Evolutionary conservation across 208 protist species (phyloP).

Genomic region (Herpetomonas samuelpessoai): DNA sequence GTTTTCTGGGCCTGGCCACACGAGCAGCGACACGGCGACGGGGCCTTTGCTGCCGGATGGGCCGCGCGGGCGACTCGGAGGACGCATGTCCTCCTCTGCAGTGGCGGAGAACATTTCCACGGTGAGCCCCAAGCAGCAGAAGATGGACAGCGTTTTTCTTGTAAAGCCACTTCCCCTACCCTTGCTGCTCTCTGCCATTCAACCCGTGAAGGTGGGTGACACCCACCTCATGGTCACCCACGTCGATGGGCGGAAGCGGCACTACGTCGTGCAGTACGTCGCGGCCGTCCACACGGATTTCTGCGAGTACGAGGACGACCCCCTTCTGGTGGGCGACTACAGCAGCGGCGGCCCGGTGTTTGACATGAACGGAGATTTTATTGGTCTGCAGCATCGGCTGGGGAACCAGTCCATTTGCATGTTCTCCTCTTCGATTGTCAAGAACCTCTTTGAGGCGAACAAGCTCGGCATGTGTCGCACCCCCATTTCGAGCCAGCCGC

Average conservation of each 20-base stretch:
- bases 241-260: conserved; percentile 34
- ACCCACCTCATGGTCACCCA: conserved; percentile 82
- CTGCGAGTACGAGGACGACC: conserved; percentile 60
- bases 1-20: too few species aligned
- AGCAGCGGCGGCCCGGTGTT: conserved; percentile 85
- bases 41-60: too few species aligned
- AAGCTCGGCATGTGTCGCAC: conserved; percentile 67
- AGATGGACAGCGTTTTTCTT: conserved; percentile 23
- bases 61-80: too few species aligned
- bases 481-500: conserved; percentile 46
- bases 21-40: not conserved
- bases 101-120: not conserved
- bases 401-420: conserved; percentile 56
- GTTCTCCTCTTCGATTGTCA: conserved; percentile 63
- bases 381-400: conserved; percentile 79
- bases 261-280: conserved; percentile 65
- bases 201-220: conserved; percentile 50
- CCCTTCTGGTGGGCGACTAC: conserved; percentile 21
- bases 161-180: conserved; percentile 76
- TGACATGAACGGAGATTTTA: conserved; percentile 74
- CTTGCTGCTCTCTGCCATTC: conserved; percentile 63
- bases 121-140: not conserved
- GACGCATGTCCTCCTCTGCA: not conserved
- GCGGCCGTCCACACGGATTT: conserved; percentile 55
- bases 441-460: conserved; percentile 62